Base-by-base conservation (phyloP, 345 rosid genomes). In the Fremontodendron californicum region DNA sequence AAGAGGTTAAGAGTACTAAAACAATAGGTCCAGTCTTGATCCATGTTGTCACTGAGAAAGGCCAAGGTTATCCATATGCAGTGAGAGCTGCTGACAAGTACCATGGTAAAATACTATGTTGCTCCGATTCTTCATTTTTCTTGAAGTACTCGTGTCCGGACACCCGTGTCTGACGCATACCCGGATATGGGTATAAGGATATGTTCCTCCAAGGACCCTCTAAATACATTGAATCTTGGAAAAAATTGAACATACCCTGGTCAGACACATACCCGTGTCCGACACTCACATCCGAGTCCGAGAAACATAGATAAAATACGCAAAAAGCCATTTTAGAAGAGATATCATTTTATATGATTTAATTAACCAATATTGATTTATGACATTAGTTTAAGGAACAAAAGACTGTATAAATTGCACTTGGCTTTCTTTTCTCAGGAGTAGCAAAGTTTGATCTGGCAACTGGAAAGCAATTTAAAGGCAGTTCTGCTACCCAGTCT, bases 41-140 rank as follows among this genome's bases (percentile, higher is more conserved):
- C 81, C 99, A 95, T 88, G 98, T 92, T 37, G 90, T 95, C 78
- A 95, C 98, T 0, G 99, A 95, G 93, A 95, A 95, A 88, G 99
- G 99, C 71, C 93, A 97, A 12, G 98, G 99, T 11, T 95, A 95
- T 86, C 98, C 98, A 35, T 95, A 91, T 60, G 99, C 99, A 40
- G 99, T 93, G 86, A 90, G 81, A 82, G 99, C 98, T 73, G 96
- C 88, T 35, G 99, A 95, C 82, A 95, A 93, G 77, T 95, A 95
- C 85, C 99, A 95, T 68, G 98, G 98, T 92, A 11, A 3, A 25
- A n/a, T n/a, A n/a, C n/a, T n/a, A n/a, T n/a, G n/a, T n/a, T n/a
- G n/a, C n/a, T n/a, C n/a, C n/a, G n/a, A n/a, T n/a, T n/a, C n/a
- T n/a, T n/a, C n/a, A n/a, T n/a, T n/a, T n/a, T n/a, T n/a, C n/a